Base-by-base conservation (phyloP, 495 filamentous ascomycete species). In the Sordaria brevicollis region DNA sequence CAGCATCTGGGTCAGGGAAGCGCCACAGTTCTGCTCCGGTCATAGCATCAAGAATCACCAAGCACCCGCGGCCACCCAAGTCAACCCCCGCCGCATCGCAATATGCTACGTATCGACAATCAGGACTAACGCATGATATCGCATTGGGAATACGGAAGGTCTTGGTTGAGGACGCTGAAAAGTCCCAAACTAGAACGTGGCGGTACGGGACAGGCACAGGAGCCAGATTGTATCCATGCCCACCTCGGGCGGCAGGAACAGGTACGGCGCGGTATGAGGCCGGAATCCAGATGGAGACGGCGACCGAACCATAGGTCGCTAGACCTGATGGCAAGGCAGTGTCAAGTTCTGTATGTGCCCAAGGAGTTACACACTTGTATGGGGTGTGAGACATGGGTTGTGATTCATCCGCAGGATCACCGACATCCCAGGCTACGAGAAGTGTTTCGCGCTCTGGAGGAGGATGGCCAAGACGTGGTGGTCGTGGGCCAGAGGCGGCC, bases 201-300 rank as follows among this genome's bases (percentile, higher is more conserved):
- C 77, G 74, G 57, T 69, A 75, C 13, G 71, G 75, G 2, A 79
- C 78, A 15, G 72, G 9, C 0, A 74, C 75, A 5, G 78, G 77
- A 3, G 69, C 69, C 2, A 80, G 74, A 66, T 79, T 79, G 68
- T 70, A 80, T 1, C 74, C 77, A 33, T 67, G 21, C 11, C 72
- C 74, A 19, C 75, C 76, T 13, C 73, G 71, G 1, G 71, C 65
- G 9, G 70, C 72, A 17, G 77, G 74, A n/a, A 75, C 71, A 1
- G 77, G 76, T 6, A 79, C 65, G n/a, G 76, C 77, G 31, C 76
- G 76, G 65, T 78, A 78, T 10, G 71, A 71, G 1, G 78, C 78
- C 5, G 78, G 78, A 35, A 80, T 80, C 78, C 78, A 80, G 21
- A 80, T 77, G 6, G 77, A 79, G 4, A 80, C 76, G 21, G 76